Conservation (phyloP, 805 yeast genomes). For the Candida xiaguanensis region DNA sequence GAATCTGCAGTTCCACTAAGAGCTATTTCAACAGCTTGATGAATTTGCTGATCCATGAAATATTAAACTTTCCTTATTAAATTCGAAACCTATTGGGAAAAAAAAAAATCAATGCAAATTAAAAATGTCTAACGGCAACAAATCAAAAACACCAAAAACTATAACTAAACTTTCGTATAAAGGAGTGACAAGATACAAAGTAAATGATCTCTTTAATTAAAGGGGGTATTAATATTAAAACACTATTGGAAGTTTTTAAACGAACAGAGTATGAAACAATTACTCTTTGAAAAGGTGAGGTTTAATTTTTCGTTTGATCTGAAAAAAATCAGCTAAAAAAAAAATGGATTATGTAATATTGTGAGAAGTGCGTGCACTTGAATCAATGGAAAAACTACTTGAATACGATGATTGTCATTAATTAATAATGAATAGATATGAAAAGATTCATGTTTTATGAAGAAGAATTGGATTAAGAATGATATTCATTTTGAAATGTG, state of each 20-base stretch:
- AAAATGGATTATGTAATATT: background rate
- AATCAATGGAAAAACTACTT: background rate
- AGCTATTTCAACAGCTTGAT: constrained; percentile 85
- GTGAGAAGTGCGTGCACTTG: background rate
- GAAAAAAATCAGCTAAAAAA: constrained; percentile 3
- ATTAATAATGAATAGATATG: too few species aligned
- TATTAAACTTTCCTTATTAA: constrained; percentile 2
- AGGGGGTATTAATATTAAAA: background rate
- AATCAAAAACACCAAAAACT: background rate
- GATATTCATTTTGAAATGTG: too few species aligned
- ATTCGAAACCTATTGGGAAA: background rate
- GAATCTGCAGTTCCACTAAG: constrained; percentile 65
- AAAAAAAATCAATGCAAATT: background rate
- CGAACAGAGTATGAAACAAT: background rate
- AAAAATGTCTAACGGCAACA: constrained; percentile 1
- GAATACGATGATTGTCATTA: too few species aligned
- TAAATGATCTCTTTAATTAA: background rate
- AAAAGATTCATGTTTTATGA: too few species aligned
- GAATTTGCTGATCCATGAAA: constrained; percentile 57
- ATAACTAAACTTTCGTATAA: background rate
- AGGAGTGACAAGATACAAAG: background rate
- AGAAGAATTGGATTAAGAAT: too few species aligned
- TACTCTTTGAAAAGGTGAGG: constrained; percentile 2
- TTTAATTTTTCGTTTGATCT: background rate
- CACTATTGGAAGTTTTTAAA: background rate